Conservation (phyloP, 2,329 filamentous ascomycete species). For the Trichothecium sympodiale region DNA sequence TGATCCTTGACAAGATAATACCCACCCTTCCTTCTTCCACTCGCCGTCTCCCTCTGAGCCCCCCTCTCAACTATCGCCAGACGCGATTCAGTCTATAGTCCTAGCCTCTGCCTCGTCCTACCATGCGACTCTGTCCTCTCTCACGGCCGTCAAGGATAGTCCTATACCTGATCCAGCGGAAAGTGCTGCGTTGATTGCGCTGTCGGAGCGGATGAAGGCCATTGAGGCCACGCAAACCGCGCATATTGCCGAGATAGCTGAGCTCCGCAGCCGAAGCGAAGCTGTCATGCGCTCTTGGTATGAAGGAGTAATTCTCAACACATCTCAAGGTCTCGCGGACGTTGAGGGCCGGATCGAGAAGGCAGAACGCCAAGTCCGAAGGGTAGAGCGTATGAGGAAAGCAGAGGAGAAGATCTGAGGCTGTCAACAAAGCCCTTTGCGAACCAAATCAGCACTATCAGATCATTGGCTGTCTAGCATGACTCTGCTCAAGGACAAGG, state of each 20-base stretch:
- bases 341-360: slow-evolving; percentile 57
- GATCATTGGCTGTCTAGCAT: too few relatives aligned
- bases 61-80: slow-evolving; percentile 38
- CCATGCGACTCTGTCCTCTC: slow-evolving; percentile 42
- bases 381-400: slow-evolving; percentile 49
- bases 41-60: slow-evolving; percentile 30
- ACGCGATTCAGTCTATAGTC: slow-evolving; percentile 42
- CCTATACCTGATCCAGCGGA: slow-evolving; percentile 44
- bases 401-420: slow-evolving; percentile 29
- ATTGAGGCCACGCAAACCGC: slow-evolving; percentile 48
- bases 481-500: too few relatives aligned
- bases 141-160: slow-evolving; percentile 45
- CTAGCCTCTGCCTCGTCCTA: slow-evolving; percentile 45
- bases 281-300: slow-evolving; percentile 59
- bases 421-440: not conserved
- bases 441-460: not conserved
- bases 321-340: slow-evolving; percentile 58
- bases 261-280: slow-evolving; percentile 54
- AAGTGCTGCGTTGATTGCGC: slow-evolving; percentile 43
- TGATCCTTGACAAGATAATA: slow-evolving; percentile 29
- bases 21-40: slow-evolving; percentile 44
- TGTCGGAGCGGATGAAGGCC: slow-evolving; percentile 51
- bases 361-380: slow-evolving; percentile 54
- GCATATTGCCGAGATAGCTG: slow-evolving; percentile 51
- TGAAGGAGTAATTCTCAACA: slow-evolving; percentile 56